Evolutionary conservation across 2,329 filamentous ascomycete species (phyloP), one percentile per base, ranked within the genome.

Genomic region (Trichoderma atroviride): DNA sequence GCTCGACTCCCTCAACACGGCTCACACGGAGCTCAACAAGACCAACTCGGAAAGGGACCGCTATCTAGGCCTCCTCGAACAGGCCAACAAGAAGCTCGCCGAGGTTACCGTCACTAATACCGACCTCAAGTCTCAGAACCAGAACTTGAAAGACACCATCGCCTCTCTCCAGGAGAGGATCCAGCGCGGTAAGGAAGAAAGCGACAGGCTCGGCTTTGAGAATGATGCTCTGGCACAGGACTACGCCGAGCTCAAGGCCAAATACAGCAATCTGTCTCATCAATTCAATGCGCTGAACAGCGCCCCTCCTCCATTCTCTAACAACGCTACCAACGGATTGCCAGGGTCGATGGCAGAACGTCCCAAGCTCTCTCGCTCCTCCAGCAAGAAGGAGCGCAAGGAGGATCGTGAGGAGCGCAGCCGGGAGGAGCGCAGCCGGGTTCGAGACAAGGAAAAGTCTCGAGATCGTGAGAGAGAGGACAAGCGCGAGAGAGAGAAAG

Each of bases 51-150:
- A 76, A 19, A 66, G 71, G 35, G 74, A 76, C 66, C 71, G 70
- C 40, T 76, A 78, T 69, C 73, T 76, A 68, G 68, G 62, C 19
- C 72, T 72, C 59, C 72, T 75, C 50, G 75, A 79, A 43, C 71
- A 74, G 67, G 74, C 75, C 61, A 77, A 70, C 64, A 74, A 75
- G 69, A 78, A 77, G 71, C 70, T 79, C 33, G 73, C 76, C 27
- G 76, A 79, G 55, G 69, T 70, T 35, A 75, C 72, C 50, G 31
- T 58, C 19, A 35, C 33, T 24, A 71, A 72, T 16, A 60, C 71
- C 50, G 71, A 73, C n/a, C 56, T 75, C 58, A 72, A 74, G 55
- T 33, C 64, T 16, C 70, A 74, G 53, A 52, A 65, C 9, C 68
- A 71, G 24, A 50, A 63, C 5, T 55, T 72, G 35, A 72, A 73